A percentile compares a stretch with the other conserved stretches of the same genome.
phyloP scores from a whole-genome alignment of 2,329 filamentous ascomycete genomes.

The Aspergillus caelatus region DNA sequence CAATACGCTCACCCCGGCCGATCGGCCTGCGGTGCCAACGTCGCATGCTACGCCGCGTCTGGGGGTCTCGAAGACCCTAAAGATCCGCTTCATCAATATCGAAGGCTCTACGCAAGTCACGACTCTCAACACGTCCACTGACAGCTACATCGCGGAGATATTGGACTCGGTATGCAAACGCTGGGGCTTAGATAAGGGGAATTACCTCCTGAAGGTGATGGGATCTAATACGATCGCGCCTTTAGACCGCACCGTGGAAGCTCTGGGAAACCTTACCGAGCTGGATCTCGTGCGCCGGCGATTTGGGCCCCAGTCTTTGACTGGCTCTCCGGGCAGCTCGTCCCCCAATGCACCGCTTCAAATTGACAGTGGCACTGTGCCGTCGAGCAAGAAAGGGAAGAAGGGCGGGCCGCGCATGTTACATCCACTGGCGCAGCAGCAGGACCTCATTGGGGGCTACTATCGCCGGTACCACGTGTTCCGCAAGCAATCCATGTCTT shows the following conservation, averaged over 20 bases:
- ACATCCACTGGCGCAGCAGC: slow-evolving; percentile 52
- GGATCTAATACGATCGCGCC: slow-evolving; percentile 66
- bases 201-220: slow-evolving; percentile 65
- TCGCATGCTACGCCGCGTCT: slow-evolving; percentile 57
- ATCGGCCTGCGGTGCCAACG: slow-evolving; percentile 47
- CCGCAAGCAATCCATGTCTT: slow-evolving; percentile 67
- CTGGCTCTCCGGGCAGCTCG: slow-evolving; percentile 63
- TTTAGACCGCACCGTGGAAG: slow-evolving; percentile 66
- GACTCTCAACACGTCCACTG: slow-evolving; percentile 61
- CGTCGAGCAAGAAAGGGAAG: slow-evolving; percentile 46
- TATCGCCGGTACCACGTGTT: slow-evolving; percentile 67
- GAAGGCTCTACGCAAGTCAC: slow-evolving; percentile 58
- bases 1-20: slow-evolving; percentile 48
- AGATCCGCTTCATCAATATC: slow-evolving; percentile 63
- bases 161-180: slow-evolving; percentile 65
- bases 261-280: slow-evolving; percentile 61
- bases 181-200: slow-evolving; percentile 65
- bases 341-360: slow-evolving; percentile 67
- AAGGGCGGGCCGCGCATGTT: slow-evolving; percentile 44
- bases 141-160: slow-evolving; percentile 70
- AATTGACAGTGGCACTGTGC: slow-evolving; percentile 44
- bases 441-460: slow-evolving; percentile 50
- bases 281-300: slow-evolving; percentile 65
- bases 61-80: slow-evolving; percentile 60
- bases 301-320: slow-evolving; percentile 60